phyloP scores from a whole-genome alignment of 1,139 yeast genomes.

The Geotrichum reessii region DNA sequence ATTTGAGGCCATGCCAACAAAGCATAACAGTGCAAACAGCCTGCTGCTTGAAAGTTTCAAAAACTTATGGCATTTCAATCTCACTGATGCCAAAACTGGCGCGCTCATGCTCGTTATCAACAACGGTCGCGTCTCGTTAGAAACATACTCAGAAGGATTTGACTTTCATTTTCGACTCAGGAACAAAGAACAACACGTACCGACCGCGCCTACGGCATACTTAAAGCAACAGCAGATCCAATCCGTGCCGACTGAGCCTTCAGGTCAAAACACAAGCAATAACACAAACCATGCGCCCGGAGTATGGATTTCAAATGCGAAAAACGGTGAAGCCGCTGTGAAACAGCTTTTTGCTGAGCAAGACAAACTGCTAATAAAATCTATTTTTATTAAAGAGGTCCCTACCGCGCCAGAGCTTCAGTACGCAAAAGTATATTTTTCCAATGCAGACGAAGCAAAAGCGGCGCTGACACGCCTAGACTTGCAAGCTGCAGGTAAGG shows the following conservation, averaged over 20 bases:
- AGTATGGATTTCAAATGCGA: conserved; percentile 39
- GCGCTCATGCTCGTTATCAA: conserved; percentile 38
- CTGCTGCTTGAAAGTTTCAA: conserved; percentile 58
- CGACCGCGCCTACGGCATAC: conserved; percentile 9
- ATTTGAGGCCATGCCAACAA: conserved; percentile 56
- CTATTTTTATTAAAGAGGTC: conserved; percentile 31
- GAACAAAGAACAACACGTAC: conserved; percentile 2
- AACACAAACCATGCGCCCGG: conserved; percentile 27
- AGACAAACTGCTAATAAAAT: conserved; percentile 33
- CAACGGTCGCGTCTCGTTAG: conserved; percentile 43
- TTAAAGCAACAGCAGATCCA: background rate
- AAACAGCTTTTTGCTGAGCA: conserved; percentile 32
- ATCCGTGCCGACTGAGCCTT: conserved; percentile 12
- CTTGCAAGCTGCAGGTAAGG: conserved; percentile 22
- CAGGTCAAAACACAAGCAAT: background rate
- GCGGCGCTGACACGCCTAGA: conserved; percentile 36
- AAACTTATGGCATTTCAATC: conserved; percentile 71
- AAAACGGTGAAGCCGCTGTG: conserved; percentile 33
- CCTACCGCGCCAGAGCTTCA: conserved; percentile 29
- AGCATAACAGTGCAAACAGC: conserved; percentile 32
- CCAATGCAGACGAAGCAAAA: conserved; percentile 34
- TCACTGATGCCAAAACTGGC: conserved; percentile 56
- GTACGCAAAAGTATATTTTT: conserved; percentile 38
- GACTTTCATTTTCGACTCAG: conserved; percentile 43
- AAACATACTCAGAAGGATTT: conserved; percentile 45